phyloP scores from a whole-genome alignment of 148 eudicot genomes.

The Agrostemma githago region DNA sequence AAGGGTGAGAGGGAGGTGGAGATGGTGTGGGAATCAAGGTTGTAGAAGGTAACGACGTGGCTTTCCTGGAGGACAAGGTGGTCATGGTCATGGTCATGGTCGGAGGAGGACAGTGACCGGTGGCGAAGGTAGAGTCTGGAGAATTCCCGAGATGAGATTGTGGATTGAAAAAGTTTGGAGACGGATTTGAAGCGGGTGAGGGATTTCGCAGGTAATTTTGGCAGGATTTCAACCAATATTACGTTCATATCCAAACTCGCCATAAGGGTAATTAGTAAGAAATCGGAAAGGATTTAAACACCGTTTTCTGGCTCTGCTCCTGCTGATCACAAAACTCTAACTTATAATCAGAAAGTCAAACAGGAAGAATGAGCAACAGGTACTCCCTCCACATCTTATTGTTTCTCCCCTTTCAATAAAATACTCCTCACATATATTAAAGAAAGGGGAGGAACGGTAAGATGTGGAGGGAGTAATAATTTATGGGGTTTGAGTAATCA shows the following conservation, averaged over 20 bases:
- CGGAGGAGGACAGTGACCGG: background rate
- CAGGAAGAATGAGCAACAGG: too few species aligned
- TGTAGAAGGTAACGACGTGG: background rate
- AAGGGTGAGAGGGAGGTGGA: background rate
- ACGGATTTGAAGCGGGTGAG: conserved; percentile 4
- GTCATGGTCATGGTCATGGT: background rate
- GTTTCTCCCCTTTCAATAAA: too few species aligned
- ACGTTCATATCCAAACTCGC: background rate
- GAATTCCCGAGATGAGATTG: background rate
- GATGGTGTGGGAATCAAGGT: background rate
- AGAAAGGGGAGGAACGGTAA: too few species aligned
- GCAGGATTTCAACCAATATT: background rate
- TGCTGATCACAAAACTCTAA: too few species aligned
- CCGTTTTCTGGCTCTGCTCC: too few species aligned
- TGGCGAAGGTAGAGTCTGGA: background rate
- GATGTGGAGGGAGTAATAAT: too few species aligned
- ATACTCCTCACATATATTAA: too few species aligned
- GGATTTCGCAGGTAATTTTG: background rate
- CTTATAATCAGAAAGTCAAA: too few species aligned
- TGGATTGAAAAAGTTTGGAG: background rate
- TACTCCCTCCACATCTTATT: too few species aligned
- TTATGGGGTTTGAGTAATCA: too few species aligned
- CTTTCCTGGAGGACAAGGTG: background rate
- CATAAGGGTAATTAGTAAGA: background rate
- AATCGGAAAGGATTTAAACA: too few species aligned